Percentiles rank a stretch among this genome's conserved stretches.
Conservation (phyloP, 2,329 filamentous ascomycete genomes). For the Lasiodiplodia citricola region DNA sequence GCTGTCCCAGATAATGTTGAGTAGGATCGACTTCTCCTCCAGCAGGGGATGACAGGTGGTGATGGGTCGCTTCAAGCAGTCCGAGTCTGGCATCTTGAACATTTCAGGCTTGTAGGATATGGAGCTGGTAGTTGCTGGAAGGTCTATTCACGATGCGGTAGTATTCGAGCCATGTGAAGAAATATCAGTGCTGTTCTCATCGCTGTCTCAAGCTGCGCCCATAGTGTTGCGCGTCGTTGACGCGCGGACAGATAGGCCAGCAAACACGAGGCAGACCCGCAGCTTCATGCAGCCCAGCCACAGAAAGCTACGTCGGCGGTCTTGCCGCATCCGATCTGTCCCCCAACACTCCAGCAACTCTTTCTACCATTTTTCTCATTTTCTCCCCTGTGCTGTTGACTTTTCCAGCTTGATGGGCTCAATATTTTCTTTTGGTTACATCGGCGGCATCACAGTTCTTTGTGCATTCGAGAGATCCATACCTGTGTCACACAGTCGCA, state of each 20-base stretch:
- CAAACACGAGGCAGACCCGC: neutral
- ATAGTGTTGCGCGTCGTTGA: neutral
- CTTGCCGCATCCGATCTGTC: neutral
- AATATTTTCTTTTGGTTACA: no score
- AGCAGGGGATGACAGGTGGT: neutral
- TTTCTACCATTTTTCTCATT: neutral
- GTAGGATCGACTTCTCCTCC: neutral
- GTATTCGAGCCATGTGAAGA: neutral
- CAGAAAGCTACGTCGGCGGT: neutral
- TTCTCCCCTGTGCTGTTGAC: no score
- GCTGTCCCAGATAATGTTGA: neutral
- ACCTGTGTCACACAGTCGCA: no score
- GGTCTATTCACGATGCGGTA: no score
- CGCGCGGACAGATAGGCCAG: neutral
- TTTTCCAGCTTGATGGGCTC: no score
- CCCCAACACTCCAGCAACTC: neutral
- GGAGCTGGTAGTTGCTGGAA: no score
- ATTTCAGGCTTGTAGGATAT: no score
- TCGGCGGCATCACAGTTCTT: no score
- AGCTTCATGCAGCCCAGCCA: neutral
- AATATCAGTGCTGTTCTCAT: no score
- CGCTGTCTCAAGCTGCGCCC: no score
- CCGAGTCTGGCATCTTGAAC: neutral
- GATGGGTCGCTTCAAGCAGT: neutral
- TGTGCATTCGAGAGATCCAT: no score